A percentile compares a stretch with the other conserved stretches of the same genome.
Evolutionary conservation across 768 basidiomycete genomes (phyloP).

Genomic region (Mycena polygramma): DNA sequence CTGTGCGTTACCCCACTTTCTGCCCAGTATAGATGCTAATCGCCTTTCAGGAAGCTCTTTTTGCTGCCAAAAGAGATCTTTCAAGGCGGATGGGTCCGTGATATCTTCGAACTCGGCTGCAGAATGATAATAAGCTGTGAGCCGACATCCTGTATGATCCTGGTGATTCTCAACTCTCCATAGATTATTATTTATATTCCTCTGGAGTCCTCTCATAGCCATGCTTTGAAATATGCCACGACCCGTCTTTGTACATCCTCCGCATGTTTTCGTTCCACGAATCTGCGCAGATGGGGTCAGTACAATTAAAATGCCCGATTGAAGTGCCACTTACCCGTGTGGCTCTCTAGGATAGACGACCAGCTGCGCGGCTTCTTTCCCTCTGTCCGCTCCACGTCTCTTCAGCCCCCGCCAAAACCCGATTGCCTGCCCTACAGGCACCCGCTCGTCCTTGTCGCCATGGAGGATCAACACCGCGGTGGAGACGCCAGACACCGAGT

Average conservation of each 20-base stretch:
- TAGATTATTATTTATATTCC: conserved; percentile 29
- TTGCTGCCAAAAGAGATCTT: conserved; percentile 68
- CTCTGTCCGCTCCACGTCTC: conserved; percentile 46
- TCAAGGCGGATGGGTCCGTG: conserved; percentile 50
- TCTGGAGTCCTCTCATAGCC: conserved; percentile 37
- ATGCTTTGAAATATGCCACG: conserved; percentile 44
- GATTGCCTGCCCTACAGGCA: conserved; percentile 54
- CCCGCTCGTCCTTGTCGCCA: conserved; percentile 66
- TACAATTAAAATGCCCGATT: not conserved
- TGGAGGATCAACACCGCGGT: conserved; percentile 64
- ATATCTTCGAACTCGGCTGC: not conserved
- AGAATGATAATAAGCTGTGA: conserved; percentile 19
- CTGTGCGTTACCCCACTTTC: conserved; percentile 51
- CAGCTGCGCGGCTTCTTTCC: conserved; percentile 46
- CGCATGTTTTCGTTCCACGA: conserved; percentile 49
- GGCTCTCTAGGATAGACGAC: conserved; percentile 52
- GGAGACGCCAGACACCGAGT: conserved; percentile 53
- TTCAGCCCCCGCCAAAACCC: conserved; percentile 51
- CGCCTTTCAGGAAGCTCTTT: conserved; percentile 58
- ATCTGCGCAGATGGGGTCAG: conserved; percentile 37
- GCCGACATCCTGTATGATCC: not conserved
- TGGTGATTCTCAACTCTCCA: conserved; percentile 9
- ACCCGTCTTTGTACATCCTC: conserved; percentile 48
- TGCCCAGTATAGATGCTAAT: conserved; percentile 6
- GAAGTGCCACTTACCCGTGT: conserved; percentile 46